Conservation (phyloP, 1,284 basidiomycete genomes). For the Mycocalia duriaeana region DNA sequence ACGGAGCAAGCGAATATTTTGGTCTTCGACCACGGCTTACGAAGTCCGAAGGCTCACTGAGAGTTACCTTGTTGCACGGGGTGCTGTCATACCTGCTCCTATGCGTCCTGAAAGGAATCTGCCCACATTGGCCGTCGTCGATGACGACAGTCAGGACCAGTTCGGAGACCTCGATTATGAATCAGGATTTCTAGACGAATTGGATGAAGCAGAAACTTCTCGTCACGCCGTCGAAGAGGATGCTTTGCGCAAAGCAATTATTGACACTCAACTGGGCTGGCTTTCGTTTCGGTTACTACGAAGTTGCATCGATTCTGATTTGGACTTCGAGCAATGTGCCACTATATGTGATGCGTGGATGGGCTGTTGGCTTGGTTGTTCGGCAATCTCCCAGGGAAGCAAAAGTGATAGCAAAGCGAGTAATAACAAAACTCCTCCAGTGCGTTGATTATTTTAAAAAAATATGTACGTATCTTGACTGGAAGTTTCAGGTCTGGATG, state of each 20-base stretch:
- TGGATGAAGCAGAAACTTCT: constrained; percentile 2
- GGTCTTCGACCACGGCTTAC: too few species aligned
- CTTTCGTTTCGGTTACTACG: constrained; percentile 18
- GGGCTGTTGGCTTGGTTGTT: constrained; percentile 79
- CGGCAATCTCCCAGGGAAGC: constrained; percentile 41
- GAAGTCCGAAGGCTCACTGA: constrained; percentile 60
- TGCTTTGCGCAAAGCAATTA: constrained; percentile 36
- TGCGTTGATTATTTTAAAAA: constrained; percentile 2
- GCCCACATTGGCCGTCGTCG: constrained; percentile 28
- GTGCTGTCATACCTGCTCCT: constrained; percentile 43
- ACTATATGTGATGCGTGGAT: constrained; percentile 50
- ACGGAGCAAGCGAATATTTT: too few species aligned
- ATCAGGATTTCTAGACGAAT: constrained; percentile 7
- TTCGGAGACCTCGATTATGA: constrained; percentile 45
- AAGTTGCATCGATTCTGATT: constrained; percentile 5
- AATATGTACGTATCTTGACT: constrained; percentile 1
- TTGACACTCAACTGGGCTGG: constrained; percentile 32
- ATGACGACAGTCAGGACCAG: constrained; percentile 76
- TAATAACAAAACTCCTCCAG: constrained; percentile 3
- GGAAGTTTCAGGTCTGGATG: constrained; percentile 54
- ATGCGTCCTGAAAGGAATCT: constrained; percentile 28
- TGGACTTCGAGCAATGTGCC: constrained; percentile 8
- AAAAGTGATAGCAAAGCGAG: constrained; percentile 51
- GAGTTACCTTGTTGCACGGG: constrained; percentile 61
- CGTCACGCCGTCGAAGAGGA: constrained; percentile 33